These are phyloP conservation scores for Metrosideros polymorpha DNA, from an alignment of 441 rosid genomes.

Conservation along the genomic window DNA sequence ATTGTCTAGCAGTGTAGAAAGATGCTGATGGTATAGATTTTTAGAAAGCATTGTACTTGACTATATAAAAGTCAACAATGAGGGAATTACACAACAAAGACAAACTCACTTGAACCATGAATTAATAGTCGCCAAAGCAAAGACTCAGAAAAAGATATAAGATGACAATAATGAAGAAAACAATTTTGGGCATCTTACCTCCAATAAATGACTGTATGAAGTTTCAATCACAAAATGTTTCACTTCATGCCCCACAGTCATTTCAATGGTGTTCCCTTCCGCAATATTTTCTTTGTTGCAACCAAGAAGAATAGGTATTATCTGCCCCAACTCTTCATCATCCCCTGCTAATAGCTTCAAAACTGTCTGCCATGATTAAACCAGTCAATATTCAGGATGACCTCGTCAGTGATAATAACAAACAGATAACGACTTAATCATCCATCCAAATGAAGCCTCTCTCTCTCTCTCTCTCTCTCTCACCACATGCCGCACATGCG, in stretches of 20 bases:
- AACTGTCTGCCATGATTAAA: conserved; percentile 46
- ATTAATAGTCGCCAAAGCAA: not conserved
- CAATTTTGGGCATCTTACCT: conserved; percentile 29
- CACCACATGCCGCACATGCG: not conserved
- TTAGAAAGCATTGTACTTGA: not conserved
- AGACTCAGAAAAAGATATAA: not conserved
- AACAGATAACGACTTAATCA: not conserved
- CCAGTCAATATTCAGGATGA: not conserved
- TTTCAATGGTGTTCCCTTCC: conserved; percentile 35
- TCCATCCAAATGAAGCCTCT: not conserved
- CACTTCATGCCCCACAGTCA: conserved; percentile 21
- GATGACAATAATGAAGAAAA: not conserved
- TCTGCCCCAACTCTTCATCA: conserved; percentile 48
- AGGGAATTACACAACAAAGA: not conserved
- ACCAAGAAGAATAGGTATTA: conserved; percentile 58
- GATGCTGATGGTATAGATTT: not conserved
- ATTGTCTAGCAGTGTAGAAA: not conserved
- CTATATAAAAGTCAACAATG: not conserved
- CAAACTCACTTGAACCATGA: not conserved
- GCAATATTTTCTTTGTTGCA: conserved; percentile 29
- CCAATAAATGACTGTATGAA: conserved; percentile 85
- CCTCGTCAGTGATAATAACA: not conserved
- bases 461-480: not conserved
- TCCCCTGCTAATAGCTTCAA: conserved; percentile 53
- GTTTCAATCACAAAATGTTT: conserved; percentile 57